Evolutionary conservation across 305 asterid species (phyloP).

Genomic region (Solanum hybrid): DNA sequence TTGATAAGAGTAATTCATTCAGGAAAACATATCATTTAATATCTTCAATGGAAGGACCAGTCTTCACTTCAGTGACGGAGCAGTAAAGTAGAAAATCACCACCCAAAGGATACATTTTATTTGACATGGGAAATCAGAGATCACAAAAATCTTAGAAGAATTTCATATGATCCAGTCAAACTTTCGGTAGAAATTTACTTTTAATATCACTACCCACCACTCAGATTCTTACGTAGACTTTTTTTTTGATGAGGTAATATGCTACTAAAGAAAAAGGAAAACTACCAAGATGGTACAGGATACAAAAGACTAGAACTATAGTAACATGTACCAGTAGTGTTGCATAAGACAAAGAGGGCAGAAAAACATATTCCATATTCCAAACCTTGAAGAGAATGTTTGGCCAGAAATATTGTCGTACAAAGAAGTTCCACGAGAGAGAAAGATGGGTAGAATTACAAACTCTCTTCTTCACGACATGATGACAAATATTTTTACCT

Average conservation of each 20-base stretch:
- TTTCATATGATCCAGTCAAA: neutral
- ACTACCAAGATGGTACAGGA: neutral
- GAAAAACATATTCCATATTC: neutral
- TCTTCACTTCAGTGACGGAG: neutral
- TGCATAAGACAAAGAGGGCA: neutral
- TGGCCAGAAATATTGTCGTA: neutral
- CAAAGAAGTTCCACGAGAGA: neutral
- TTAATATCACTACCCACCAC: neutral
- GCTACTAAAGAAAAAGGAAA: neutral
- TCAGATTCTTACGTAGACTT: neutral
- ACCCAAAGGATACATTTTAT: neutral
- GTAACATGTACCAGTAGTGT: neutral
- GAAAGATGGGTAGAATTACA: neutral
- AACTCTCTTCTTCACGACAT: neutral
- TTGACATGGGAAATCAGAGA: neutral
- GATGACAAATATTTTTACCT: conserved; percentile 39
- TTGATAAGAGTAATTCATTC: neutral
- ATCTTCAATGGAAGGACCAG: conserved; percentile 8
- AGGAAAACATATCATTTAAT: neutral
- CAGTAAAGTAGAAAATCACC: neutral
- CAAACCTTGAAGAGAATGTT: neutral
- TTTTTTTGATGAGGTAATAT: neutral
- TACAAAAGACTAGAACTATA: neutral
- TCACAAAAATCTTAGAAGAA: neutral
- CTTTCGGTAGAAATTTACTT: neutral